phyloP scores from a whole-genome alignment of 352 stramenopile genomes.

The Pythium sp. region DNA sequence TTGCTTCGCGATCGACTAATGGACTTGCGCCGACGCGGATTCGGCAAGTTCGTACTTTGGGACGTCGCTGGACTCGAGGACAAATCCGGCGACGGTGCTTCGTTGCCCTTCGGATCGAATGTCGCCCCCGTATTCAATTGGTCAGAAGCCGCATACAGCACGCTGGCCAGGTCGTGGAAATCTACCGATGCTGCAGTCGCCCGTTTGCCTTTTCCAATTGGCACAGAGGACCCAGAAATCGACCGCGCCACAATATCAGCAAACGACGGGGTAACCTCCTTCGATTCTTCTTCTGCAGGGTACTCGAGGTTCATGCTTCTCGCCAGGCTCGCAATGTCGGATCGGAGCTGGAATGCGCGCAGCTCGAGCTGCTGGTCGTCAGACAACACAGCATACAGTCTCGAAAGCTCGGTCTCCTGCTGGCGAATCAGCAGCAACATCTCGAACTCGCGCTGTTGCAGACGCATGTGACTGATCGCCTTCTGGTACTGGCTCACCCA shows the following conservation, averaged over 20 bases:
- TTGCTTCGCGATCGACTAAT: constrained; percentile 63
- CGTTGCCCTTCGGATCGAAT: constrained; percentile 1
- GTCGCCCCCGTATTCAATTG: background rate
- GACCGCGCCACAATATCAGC: constrained; percentile 10
- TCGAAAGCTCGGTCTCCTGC: constrained; percentile 74
- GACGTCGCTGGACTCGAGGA: constrained; percentile 3
- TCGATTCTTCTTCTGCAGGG: constrained; percentile 26
- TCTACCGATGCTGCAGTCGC: constrained; percentile 28
- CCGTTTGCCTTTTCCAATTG: constrained; percentile 14
- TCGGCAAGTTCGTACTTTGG: constrained; percentile 32
- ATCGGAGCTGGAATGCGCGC: constrained; percentile 57
- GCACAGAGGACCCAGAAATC: constrained; percentile 2
- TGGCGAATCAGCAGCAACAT: constrained; percentile 82
- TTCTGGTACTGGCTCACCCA: constrained; percentile 88
- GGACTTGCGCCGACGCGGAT: constrained; percentile 49
- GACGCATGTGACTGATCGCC: constrained; percentile 82
- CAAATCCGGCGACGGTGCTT: constrained; percentile 2
- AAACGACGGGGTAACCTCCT: constrained; percentile 11
- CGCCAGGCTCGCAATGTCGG: constrained; percentile 67
- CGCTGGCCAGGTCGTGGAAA: constrained; percentile 50
- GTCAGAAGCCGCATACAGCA: constrained; percentile 20
- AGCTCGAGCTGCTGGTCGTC: constrained; percentile 64
- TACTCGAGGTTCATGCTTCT: constrained; percentile 79
- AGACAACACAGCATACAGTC: constrained; percentile 54
- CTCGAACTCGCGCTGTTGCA: constrained; percentile 85